These are phyloP conservation scores for Escallonia herrerae DNA, from an alignment of 129 eudicot species.

Conservation along the genomic window DNA sequence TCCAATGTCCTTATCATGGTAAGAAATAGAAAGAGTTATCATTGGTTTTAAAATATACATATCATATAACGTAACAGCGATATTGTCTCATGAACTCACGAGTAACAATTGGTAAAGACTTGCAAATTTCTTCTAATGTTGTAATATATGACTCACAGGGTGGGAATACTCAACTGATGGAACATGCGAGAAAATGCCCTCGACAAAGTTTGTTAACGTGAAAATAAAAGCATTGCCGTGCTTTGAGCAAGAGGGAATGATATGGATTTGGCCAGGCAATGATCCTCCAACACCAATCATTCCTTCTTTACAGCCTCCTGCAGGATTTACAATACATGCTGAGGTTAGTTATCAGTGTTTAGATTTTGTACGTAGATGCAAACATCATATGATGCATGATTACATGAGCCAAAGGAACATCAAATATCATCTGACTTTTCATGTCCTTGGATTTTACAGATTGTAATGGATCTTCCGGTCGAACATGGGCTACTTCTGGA, in stretches of 20 bases:
- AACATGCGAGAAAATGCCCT: slow-evolving; percentile 96
- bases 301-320: slow-evolving; percentile 84
- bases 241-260: slow-evolving; percentile 88
- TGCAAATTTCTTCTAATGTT: slow-evolving; percentile 1
- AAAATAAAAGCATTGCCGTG: slow-evolving; percentile 78
- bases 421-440: not conserved
- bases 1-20: slow-evolving; percentile 99
- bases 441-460: slow-evolving; percentile 27
- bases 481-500: slow-evolving; percentile 96
- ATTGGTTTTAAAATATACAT: no score
- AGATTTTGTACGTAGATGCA: not conserved
- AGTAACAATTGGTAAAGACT: not conserved
- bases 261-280: slow-evolving; percentile 98
- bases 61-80: no score
- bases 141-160: slow-evolving; percentile 30
- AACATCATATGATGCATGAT: slow-evolving; percentile 1
- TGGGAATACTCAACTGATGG: slow-evolving; percentile 96
- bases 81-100: not conserved
- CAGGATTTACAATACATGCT: slow-evolving; percentile 87
- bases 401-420: not conserved
- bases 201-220: slow-evolving; percentile 68
- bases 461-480: slow-evolving; percentile 94
- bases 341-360: slow-evolving; percentile 45
- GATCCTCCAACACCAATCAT: slow-evolving; percentile 70
- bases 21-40: not conserved